A percentile compares a stretch with the other conserved stretches of the same genome.
Evolutionary conservation across 257 asterid species (phyloP).

Genomic region (Ophiorrhiza pumila): DNA sequence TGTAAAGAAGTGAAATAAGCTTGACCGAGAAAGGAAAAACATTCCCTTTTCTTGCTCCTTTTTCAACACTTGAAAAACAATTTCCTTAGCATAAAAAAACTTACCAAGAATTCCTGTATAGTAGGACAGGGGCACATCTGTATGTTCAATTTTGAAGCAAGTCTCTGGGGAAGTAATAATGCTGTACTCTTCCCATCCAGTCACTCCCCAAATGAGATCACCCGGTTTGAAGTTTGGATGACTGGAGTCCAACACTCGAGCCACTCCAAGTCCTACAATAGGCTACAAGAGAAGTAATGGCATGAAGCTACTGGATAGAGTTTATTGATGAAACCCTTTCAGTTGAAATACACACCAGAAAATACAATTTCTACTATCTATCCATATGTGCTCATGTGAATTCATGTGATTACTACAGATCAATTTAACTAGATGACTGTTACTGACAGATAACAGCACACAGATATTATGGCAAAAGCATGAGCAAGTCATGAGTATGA

Average conservation of each 20-base stretch:
- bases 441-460: neutral
- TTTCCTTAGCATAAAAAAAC: neutral
- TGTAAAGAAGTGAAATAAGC: neutral
- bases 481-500: neutral
- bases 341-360: neutral
- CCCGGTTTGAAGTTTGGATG: conserved; percentile 48
- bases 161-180: conserved; percentile 27
- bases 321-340: neutral
- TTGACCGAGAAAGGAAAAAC: neutral
- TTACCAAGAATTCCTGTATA: conserved; percentile 46
- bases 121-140: conserved; percentile 43
- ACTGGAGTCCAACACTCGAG: conserved; percentile 50
- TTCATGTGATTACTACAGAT: neutral
- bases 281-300: conserved; percentile 22
- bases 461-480: neutral
- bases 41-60: neutral
- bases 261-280: conserved; percentile 48
- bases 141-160: conserved; percentile 35
- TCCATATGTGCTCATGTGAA: neutral
- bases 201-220: conserved; percentile 49
- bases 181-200: conserved; percentile 65
- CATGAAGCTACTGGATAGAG: neutral
- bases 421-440: neutral
- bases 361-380: neutral
- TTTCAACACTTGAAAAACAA: neutral